Evolutionary conservation across 2,329 filamentous ascomycete genomes (phyloP).

Genomic region (Capronia americana): DNA sequence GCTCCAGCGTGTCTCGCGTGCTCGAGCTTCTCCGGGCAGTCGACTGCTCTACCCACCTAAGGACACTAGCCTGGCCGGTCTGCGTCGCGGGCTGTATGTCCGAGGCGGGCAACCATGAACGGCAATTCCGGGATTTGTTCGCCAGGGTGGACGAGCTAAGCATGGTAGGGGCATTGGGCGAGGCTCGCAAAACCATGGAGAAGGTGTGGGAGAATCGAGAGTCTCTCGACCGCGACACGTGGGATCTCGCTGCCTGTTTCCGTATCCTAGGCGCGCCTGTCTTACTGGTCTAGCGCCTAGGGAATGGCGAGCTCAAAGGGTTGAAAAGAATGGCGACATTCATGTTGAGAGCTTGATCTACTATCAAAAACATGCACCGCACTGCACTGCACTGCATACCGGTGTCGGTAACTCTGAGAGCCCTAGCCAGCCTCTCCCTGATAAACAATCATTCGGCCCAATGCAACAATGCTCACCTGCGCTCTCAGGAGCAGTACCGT

Average conservation of each 20-base stretch:
- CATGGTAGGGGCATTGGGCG: slow-evolving; percentile 38
- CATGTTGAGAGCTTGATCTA: neutral
- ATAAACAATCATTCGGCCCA: neutral
- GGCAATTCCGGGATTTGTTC: slow-evolving; percentile 15
- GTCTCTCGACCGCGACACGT: neutral
- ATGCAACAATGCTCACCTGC: neutral
- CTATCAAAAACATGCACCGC: too few species aligned
- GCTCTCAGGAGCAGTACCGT: neutral
- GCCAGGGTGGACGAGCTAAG: slow-evolving; percentile 25
- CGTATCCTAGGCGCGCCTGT: slow-evolving; percentile 22
- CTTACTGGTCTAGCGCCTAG: slow-evolving; percentile 18
- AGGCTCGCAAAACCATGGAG: slow-evolving; percentile 46
- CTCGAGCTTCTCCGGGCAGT: slow-evolving; percentile 7
- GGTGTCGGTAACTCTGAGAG: too few species aligned
- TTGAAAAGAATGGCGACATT: neutral
- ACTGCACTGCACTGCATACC: too few species aligned
- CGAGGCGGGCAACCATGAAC: slow-evolving; percentile 3
- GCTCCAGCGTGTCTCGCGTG: slow-evolving; percentile 14
- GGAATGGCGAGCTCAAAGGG: neutral
- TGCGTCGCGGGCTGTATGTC: slow-evolving; percentile 43
- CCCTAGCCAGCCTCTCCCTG: too few species aligned
- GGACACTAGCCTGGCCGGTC: slow-evolving; percentile 45
- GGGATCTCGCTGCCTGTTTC: slow-evolving; percentile 26
- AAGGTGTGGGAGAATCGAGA: slow-evolving; percentile 41
- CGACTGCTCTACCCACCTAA: slow-evolving; percentile 37